A percentile compares a stretch with the other conserved stretches of the same genome.
Conservation (phyloP, 140 eudicot species). For the Senecio squalidus region DNA sequence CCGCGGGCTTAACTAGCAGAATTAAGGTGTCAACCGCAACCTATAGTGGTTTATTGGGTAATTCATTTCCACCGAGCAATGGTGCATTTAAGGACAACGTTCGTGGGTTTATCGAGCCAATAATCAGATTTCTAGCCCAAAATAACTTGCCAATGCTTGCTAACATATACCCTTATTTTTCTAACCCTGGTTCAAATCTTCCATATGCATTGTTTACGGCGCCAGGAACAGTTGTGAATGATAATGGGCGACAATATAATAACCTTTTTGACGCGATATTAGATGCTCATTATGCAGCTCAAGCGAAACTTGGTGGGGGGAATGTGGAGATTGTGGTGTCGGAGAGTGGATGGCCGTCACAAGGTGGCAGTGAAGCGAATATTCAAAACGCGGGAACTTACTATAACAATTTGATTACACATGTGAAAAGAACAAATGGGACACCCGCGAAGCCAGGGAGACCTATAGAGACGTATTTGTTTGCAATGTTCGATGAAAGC, state of each 20-base stretch:
- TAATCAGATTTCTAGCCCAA: slow-evolving; percentile 23
- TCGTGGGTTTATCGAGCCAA: slow-evolving; percentile 19
- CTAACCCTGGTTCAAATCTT: slow-evolving; percentile 20
- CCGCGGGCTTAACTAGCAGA: slow-evolving; percentile 11
- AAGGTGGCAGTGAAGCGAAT: slow-evolving; percentile 16
- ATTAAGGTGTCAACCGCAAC: slow-evolving; percentile 47
- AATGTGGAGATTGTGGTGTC: slow-evolving; percentile 39
- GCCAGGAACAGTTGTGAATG: slow-evolving; percentile 20
- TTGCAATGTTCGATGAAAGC: slow-evolving; percentile 48
- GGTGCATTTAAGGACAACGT: slow-evolving; percentile 17
- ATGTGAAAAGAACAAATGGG: slow-evolving; percentile 26
- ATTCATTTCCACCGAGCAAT: slow-evolving; percentile 33
- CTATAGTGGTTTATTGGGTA: slow-evolving; percentile 17
- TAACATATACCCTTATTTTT: slow-evolving; percentile 35
- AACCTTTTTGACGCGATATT: slow-evolving; percentile 41
- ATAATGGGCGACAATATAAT: slow-evolving; percentile 24
- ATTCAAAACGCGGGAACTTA: slow-evolving; percentile 31
- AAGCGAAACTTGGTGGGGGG: slow-evolving; percentile 28
- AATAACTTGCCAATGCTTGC: slow-evolving; percentile 37
- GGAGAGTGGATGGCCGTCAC: slow-evolving; percentile 53
- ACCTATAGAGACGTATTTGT: slow-evolving; percentile 33
- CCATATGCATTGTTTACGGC: slow-evolving; percentile 34
- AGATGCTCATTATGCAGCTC: slow-evolving; percentile 47
- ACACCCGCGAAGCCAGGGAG: slow-evolving; percentile 36
- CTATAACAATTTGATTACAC: slow-evolving; percentile 33